Evolutionary conservation across 2,329 filamentous ascomycete species (phyloP).

Genomic region (Macroventuria anomochaeta): DNA sequence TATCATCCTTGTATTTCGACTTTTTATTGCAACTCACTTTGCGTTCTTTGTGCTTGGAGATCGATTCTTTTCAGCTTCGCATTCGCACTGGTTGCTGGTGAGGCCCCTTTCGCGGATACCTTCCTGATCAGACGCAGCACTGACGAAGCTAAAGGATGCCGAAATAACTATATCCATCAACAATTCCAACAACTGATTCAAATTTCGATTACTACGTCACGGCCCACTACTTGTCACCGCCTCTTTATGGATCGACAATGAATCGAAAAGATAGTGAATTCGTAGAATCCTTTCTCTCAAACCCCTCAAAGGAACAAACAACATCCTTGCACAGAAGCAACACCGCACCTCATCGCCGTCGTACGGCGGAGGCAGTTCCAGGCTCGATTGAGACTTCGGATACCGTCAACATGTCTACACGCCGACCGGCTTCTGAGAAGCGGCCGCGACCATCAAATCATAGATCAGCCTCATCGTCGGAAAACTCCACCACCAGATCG

Average conservation of each 20-base stretch:
- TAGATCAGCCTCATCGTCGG: slow-evolving; percentile 40
- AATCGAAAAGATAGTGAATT: slow-evolving; percentile 45
- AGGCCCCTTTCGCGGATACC: slow-evolving; percentile 31
- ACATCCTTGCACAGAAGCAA: slow-evolving; percentile 31
- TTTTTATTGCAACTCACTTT: slow-evolving; percentile 12
- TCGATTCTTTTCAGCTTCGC: slow-evolving; percentile 20
- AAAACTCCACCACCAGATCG: slow-evolving; percentile 33
- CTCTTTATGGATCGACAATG: slow-evolving; percentile 40
- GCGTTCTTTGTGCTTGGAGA: slow-evolving; percentile 4
- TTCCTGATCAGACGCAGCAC: slow-evolving; percentile 30
- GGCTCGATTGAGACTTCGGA: slow-evolving; percentile 1
- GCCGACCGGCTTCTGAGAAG: slow-evolving; percentile 35
- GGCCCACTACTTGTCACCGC: slow-evolving; percentile 18
- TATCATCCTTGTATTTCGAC: slow-evolving; percentile 17
- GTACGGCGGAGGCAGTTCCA: slow-evolving; percentile 22
- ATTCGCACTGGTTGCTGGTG: slow-evolving; percentile 37
- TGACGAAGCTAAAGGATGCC: slow-evolving; percentile 34
- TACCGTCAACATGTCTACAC: slow-evolving; percentile 5
- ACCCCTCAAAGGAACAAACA: slow-evolving; percentile 25
- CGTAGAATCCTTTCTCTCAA: slow-evolving; percentile 31
- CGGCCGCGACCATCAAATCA: slow-evolving; percentile 32
- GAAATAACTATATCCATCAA: slow-evolving; percentile 30
- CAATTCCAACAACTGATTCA: slow-evolving; percentile 23
- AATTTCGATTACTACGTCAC: slow-evolving; percentile 24
- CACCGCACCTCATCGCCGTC: slow-evolving; percentile 29